These are phyloP conservation scores for Fusarium concolor DNA, from an alignment of 2,329 filamentous ascomycete genomes.

Conservation along the genomic window DNA sequence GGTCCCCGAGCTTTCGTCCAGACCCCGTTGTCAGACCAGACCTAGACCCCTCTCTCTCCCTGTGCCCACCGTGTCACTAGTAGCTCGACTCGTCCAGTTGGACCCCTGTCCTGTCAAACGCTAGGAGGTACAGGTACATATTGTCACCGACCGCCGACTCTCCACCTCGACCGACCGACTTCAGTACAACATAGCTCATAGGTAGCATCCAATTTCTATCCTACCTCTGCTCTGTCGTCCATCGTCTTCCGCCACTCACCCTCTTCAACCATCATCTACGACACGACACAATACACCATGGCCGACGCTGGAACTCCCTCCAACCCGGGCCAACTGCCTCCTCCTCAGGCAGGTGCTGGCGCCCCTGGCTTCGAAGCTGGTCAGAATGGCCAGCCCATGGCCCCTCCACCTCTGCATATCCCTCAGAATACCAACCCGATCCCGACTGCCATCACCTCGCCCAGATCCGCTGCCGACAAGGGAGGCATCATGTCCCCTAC, in stretches of 20 bases:
- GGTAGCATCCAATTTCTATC: slow-evolving; percentile 43
- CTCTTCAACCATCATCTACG: slow-evolving; percentile 28
- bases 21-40: slow-evolving; percentile 35
- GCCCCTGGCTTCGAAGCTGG: slow-evolving; percentile 81
- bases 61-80: slow-evolving; percentile 36
- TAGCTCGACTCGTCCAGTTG: slow-evolving; percentile 36
- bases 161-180: slow-evolving; percentile 47
- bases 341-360: slow-evolving; percentile 74
- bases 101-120: slow-evolving; percentile 44
- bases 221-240: slow-evolving; percentile 39
- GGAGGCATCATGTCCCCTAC: slow-evolving; percentile 84
- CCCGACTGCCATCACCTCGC: slow-evolving; percentile 90
- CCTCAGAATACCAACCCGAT: slow-evolving; percentile 97
- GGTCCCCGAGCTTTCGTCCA: slow-evolving; percentile 14
- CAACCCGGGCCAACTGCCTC: slow-evolving; percentile 73
- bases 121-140: slow-evolving; percentile 43
- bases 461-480: slow-evolving; percentile 75
- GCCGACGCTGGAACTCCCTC: slow-evolving; percentile 78
- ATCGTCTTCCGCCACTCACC: slow-evolving; percentile 25
- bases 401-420: slow-evolving; percentile 90
- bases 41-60: slow-evolving; percentile 15
- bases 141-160: slow-evolving; percentile 46
- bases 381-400: slow-evolving; percentile 82
- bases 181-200: slow-evolving; percentile 42
- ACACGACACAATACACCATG: slow-evolving; percentile 65